A percentile compares a stretch with the other conserved stretches of the same genome.
Conservation (phyloP, 106 monocot genomes). For the Amphibolis antarctica region DNA sequence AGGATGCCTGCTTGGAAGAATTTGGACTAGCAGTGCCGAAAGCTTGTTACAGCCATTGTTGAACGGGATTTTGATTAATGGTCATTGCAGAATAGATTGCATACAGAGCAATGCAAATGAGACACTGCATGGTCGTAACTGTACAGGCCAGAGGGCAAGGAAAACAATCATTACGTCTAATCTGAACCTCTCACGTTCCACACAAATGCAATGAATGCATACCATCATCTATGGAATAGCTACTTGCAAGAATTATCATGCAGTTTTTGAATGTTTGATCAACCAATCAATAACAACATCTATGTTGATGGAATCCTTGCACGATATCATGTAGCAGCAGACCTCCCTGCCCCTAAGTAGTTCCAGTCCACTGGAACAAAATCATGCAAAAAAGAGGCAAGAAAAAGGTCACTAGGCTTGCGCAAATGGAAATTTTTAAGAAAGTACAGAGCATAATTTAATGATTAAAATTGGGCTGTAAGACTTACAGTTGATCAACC, state of each 20-base stretch:
- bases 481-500: conserved; percentile 79
- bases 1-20: too few species aligned
- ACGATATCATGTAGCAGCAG: conserved; percentile 29
- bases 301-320: conserved; percentile 32
- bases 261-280: conserved; percentile 22
- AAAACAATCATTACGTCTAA: not conserved
- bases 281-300: conserved; percentile 27
- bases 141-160: not conserved
- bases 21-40: too few species aligned
- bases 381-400: not conserved
- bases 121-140: not conserved
- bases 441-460: not conserved
- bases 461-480: not conserved
- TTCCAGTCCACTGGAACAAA: conserved; percentile 8
- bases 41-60: too few species aligned
- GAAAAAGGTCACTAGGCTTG: not conserved
- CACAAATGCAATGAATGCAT: conserved; percentile 5
- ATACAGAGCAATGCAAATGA: not conserved
- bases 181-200: not conserved
- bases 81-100: too few species aligned
- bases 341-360: conserved; percentile 13
- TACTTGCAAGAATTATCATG: not conserved
- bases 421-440: not conserved
- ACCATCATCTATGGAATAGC: not conserved
- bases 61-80: too few species aligned